Percentiles rank a stretch among this genome's conserved stretches.
phyloP scores from a whole-genome alignment of 225 moss, liverwort and hornwort genomes.

The Rhytidiadelphus loreus region DNA sequence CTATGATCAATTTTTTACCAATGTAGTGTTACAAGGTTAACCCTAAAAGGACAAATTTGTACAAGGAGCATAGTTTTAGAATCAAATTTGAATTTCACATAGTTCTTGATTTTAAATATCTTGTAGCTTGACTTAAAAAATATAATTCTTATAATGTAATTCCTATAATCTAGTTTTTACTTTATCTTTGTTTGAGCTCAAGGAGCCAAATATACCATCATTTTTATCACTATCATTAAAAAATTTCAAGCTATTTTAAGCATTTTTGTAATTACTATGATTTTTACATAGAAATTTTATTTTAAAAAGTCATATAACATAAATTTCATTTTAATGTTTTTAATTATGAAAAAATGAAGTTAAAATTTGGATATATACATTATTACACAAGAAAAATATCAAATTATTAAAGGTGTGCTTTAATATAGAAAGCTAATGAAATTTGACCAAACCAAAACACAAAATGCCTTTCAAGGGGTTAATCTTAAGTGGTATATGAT shows the following conservation, averaged over 20 bases:
- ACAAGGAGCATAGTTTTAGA: neutral
- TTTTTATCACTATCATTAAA: neutral
- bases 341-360: neutral
- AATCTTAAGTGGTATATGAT: neutral
- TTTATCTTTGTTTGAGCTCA: no score
- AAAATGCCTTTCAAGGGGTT: no score
- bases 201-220: no score
- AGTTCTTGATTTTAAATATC: neutral
- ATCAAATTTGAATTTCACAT: neutral
- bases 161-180: no score
- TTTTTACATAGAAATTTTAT: no score
- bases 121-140: neutral
- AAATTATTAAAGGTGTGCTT: neutral
- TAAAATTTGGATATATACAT: neutral
- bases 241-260: neutral
- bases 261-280: no score
- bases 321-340: neutral
- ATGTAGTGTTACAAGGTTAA: fast-evolving
- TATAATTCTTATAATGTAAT: no score
- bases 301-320: no score
- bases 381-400: neutral
- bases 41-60: fast-evolving
- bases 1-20: fast-evolving
- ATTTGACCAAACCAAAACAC: neutral
- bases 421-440: neutral